A percentile compares a stretch with the other conserved stretches of the same genome.
phyloP scores from a whole-genome alignment of 345 rosid species.

The Aegle marmelos region DNA sequence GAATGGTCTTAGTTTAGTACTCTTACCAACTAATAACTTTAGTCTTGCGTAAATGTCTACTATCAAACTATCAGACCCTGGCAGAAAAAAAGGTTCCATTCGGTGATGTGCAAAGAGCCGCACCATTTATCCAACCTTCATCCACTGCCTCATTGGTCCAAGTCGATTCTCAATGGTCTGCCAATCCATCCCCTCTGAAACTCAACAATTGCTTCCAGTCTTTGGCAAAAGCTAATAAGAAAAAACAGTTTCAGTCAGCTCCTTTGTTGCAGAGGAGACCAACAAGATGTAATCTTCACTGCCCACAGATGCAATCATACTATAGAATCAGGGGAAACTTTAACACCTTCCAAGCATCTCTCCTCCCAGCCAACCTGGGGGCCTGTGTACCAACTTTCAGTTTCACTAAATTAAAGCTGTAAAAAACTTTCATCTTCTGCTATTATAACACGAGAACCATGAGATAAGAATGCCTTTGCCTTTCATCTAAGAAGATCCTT shows the following conservation, averaged over 20 bases:
- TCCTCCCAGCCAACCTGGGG: slow-evolving; percentile 93
- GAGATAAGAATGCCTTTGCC: slow-evolving; percentile 65
- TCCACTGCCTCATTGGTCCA: slow-evolving; percentile 81
- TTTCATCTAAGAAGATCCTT: slow-evolving; percentile 70
- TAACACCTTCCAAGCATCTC: slow-evolving; percentile 84
- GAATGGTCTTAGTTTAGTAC: slow-evolving; percentile 68
- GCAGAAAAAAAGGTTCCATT: slow-evolving; percentile 62
- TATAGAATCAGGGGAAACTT: slow-evolving; percentile 78
- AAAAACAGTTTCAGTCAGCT: slow-evolving; percentile 67
- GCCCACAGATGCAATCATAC: slow-evolving; percentile 71
- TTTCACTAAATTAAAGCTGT: slow-evolving; percentile 76
- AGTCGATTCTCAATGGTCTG: slow-evolving; percentile 81
- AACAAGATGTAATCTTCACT: slow-evolving; percentile 77
- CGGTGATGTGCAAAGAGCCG: slow-evolving; percentile 58
- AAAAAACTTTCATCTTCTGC: slow-evolving; percentile 88
- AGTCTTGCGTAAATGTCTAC: slow-evolving; percentile 81
- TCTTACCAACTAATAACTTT: slow-evolving; percentile 74
- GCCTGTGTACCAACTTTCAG: slow-evolving; percentile 71
- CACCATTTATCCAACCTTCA: slow-evolving; percentile 77
- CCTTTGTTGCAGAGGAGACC: slow-evolving; percentile 76
- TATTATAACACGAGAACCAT: slow-evolving; percentile 85
- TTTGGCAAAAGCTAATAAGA: slow-evolving; percentile 63
- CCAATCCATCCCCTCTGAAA: slow-evolving; percentile 83
- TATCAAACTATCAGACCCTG: slow-evolving; percentile 85
- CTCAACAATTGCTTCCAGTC: slow-evolving; percentile 68